A percentile compares a stretch with the other conserved stretches of the same genome.
These are phyloP conservation scores for Sphenostylis stenocarpa DNA, from an alignment of 306 rosid species.

Conservation along the genomic window DNA sequence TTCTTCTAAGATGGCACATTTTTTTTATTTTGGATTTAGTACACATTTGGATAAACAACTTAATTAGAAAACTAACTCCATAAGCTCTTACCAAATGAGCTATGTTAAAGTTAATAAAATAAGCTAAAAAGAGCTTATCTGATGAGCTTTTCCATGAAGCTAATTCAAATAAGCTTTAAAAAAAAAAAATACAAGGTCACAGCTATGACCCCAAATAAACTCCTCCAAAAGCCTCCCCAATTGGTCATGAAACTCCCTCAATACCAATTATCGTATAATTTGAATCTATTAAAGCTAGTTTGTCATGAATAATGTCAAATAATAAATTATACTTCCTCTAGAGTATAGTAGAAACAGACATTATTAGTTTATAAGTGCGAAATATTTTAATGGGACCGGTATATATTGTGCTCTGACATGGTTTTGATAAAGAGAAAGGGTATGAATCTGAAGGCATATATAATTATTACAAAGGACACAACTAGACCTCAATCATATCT, in stretches of 20 bases:
- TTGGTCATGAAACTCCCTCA: slow-evolving; percentile 13
- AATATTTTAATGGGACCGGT: neutral
- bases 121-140: neutral
- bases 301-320: neutral
- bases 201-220: neutral
- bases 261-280: slow-evolving; percentile 10
- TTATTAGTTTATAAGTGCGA: slow-evolving; percentile 13
- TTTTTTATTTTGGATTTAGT: slow-evolving; percentile 22
- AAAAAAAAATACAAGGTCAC: neutral
- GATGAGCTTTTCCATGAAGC: neutral
- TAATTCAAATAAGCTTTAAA: neutral
- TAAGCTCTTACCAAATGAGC: neutral
- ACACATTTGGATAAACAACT: neutral
- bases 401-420: slow-evolving; percentile 26
- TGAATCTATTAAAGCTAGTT: slow-evolving; percentile 15
- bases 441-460: slow-evolving; percentile 31
- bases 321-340: neutral
- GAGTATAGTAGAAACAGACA: neutral
- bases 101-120: neutral
- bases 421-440: slow-evolving; percentile 26
- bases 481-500: slow-evolving; percentile 89
- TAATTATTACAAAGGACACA: slow-evolving; percentile 49
- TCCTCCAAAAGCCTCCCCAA: neutral
- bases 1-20: slow-evolving; percentile 4
- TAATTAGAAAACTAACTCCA: neutral